These are phyloP conservation scores for Xylaria flabelliformis DNA, from an alignment of 495 filamentous ascomycete species.

Conservation along the genomic window DNA sequence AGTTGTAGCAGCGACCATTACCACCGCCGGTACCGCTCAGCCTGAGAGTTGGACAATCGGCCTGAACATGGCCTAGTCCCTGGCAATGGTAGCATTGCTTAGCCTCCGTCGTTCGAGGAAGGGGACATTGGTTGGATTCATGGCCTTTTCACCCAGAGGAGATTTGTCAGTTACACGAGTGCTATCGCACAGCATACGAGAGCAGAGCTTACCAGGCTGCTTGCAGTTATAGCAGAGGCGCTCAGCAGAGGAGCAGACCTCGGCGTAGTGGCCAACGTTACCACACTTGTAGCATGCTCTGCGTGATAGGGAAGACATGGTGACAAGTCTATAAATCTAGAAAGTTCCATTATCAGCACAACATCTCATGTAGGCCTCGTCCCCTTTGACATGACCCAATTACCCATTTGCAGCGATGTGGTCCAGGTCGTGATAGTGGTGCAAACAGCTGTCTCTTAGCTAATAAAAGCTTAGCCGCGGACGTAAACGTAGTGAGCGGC, in stretches of 20 bases:
- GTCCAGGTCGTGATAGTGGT: constrained; percentile 27
- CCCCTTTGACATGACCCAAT: constrained; percentile 39
- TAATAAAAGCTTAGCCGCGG: background rate
- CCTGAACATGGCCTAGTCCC: constrained; percentile 97
- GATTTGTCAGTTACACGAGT: background rate
- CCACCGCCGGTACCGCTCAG: constrained; percentile 74
- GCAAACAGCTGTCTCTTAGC: background rate
- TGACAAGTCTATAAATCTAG: constrained; percentile 49
- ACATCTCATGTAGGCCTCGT: constrained; percentile 43
- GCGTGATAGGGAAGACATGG: constrained; percentile 92
- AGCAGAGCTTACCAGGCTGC: constrained; percentile 72
- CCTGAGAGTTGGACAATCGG: constrained; percentile 95
- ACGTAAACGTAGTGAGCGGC: background rate
- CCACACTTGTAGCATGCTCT: constrained; percentile 99
- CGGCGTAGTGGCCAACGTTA: constrained; percentile 98
- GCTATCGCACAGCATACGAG: background rate
- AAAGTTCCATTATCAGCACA: constrained; percentile 46
- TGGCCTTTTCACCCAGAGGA: constrained; percentile 67
- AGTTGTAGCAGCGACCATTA: constrained; percentile 93
- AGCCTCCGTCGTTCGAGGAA: constrained; percentile 93
- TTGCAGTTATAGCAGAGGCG: constrained; percentile 99
- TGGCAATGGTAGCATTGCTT: constrained; percentile 99
- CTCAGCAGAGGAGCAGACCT: constrained; percentile 96
- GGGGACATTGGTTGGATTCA: constrained; percentile 96
- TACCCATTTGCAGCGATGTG: constrained; percentile 45